Evolutionary conservation across 2,329 filamentous ascomycete species (phyloP).

Genomic region (Nemania sp.): DNA sequence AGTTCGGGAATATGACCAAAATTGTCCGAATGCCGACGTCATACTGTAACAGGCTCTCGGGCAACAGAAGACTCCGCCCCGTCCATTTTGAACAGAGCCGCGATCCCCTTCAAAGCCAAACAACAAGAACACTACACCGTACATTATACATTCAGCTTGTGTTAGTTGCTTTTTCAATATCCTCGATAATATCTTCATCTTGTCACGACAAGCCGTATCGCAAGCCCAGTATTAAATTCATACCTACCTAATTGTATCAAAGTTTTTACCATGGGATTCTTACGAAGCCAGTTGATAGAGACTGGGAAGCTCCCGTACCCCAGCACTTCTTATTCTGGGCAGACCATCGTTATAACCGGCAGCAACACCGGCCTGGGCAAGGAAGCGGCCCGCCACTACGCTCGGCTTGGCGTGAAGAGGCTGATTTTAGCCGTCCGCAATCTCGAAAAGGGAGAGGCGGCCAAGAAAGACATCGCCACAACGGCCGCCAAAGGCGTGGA

Average conservation of each 20-base stretch:
- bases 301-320: neutral
- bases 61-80: neutral
- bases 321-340: neutral
- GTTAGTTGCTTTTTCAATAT: neutral
- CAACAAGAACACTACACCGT: neutral
- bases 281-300: neutral
- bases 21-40: neutral
- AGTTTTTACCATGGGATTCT: neutral
- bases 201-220: neutral
- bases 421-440: slow-evolving; percentile 46
- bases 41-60: neutral
- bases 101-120: neutral
- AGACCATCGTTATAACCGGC: slow-evolving; percentile 44
- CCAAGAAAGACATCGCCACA: slow-evolving; percentile 45
- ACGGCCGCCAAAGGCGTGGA: slow-evolving; percentile 24
- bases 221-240: neutral
- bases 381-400: slow-evolving; percentile 42
- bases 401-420: slow-evolving; percentile 21
- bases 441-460: slow-evolving; percentile 42
- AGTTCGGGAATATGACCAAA: neutral
- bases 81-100: neutral
- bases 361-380: slow-evolving; percentile 43
- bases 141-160: neutral
- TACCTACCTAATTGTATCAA: neutral
- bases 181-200: neutral